These are phyloP conservation scores for Bipolaris zeicola DNA, from an alignment of 2,329 filamentous ascomycete species.

Conservation along the genomic window DNA sequence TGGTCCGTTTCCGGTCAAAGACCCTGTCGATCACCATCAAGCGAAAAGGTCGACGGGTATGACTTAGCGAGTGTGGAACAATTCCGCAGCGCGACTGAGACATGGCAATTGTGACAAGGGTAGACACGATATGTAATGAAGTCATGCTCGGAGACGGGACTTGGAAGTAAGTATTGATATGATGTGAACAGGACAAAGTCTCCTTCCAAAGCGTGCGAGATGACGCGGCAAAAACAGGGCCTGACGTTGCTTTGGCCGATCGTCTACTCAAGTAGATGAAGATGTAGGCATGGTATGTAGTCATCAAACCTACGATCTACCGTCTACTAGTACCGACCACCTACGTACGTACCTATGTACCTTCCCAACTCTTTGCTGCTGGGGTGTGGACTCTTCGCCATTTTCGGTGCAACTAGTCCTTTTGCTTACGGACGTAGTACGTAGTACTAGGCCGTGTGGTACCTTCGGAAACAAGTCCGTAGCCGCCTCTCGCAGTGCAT, in stretches of 20 bases:
- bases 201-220: too few relatives aligned
- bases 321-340: too few relatives aligned
- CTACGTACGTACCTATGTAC: too few relatives aligned
- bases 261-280: not conserved
- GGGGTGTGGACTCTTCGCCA: not conserved
- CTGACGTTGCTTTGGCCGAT: too few relatives aligned
- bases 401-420: not conserved
- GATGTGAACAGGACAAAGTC: not conserved
- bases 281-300: not conserved
- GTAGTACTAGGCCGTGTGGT: not conserved
- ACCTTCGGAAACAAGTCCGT: not conserved
- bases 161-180: not conserved
- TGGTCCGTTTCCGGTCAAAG: not conserved
- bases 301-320: not conserved
- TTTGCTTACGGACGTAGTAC: too few relatives aligned
- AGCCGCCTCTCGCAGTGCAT: not conserved
- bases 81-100: too few relatives aligned
- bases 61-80: too few relatives aligned
- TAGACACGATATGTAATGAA: not conserved
- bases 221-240: not conserved
- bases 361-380: too few relatives aligned
- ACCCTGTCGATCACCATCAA: conserved; percentile 9
- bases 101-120: not conserved
- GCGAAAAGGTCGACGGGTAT: not conserved
- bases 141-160: not conserved